Base-by-base conservation (phyloP, 192 early-diverging fungal genomes). In the Kappamyces sp. region DNA sequence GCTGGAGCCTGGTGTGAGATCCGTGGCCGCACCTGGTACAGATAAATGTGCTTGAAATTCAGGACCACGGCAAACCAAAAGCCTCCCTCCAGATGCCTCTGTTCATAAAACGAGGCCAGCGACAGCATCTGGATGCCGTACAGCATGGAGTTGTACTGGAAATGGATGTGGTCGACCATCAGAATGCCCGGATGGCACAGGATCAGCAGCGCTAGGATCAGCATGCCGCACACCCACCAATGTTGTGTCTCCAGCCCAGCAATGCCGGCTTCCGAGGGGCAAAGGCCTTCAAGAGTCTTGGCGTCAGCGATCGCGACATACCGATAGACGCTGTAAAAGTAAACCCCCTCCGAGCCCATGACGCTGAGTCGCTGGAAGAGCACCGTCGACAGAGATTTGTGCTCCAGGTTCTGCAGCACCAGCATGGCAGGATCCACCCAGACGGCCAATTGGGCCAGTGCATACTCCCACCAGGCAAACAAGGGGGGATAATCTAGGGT, bases 21-120 rank as follows among this genome's bases (percentile, higher is more conserved):
- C 32, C 33, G 23, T 7, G 40, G n/a, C 10, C 37, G 8, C 37
- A 63, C 74, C 67, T 78, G 75, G 46, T 80, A 80, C 47, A 95
- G 75, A 67, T 88, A 98, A 41, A 98, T 96, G 58, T 98, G 95
- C 76, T 98, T 98, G 69, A 96, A 95, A 78, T 94, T 94, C 63
- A 98, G 70, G 40, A 96, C 69, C 3, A 78, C 77, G 5, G 95
- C 91, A 84, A 96, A 98, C 59, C 85, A 51, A 9, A 84, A 67
- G 8, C 85, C 95, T 4, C 77, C 89, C 41, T 78, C 49, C 13
- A 92, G 62, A 55, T 78, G 64, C 12, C 77, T 68, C 39, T 79
- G 72, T 82, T 89, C 46, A 2, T 0, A 40, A 9, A 63, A 34
- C 4, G 5, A 6, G 4, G 77, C 79, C 5, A 96, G 69, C 8